A percentile compares a stretch with the other conserved stretches of the same genome.
These are phyloP conservation scores for Thalassiosira profunda DNA, from an alignment of 108 stramenopile species.

Conservation along the genomic window DNA sequence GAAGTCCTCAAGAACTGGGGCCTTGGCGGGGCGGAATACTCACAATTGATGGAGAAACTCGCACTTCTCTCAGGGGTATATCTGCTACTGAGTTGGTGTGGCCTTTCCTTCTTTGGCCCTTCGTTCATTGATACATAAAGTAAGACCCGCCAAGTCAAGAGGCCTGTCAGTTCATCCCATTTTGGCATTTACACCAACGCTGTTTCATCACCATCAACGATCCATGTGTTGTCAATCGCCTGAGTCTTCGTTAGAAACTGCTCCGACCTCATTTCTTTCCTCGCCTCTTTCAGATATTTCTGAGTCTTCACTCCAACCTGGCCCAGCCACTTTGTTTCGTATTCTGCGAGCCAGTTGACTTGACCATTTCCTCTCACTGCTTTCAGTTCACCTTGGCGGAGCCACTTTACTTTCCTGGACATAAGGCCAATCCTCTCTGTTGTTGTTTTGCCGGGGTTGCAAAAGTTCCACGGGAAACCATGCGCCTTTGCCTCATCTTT, in stretches of 20 bases:
- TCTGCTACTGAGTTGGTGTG: conserved; percentile 63
- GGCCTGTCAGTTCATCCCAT: no score
- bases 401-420: conserved; percentile 8
- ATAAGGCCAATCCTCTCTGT: background rate
- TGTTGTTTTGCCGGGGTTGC: background rate
- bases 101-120: conserved; percentile 50
- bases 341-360: conserved; percentile 3
- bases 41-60: conserved; percentile 55
- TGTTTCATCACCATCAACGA: no score
- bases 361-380: background rate
- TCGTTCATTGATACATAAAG: conserved; percentile 33
- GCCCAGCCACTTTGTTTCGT: background rate
- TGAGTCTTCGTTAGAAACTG: background rate
- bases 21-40: conserved; percentile 54
- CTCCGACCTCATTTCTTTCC: conserved; percentile 1
- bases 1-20: conserved; percentile 78
- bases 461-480: background rate
- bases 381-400: conserved; percentile 7
- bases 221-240: background rate
- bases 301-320: background rate
- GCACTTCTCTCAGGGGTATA: conserved; percentile 51
- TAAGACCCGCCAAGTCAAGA: no score
- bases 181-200: no score
- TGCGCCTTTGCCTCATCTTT: background rate
- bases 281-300: background rate